Base-by-base conservation (phyloP, 1,139 yeast genomes). In the Nematodospora anomalae region DNA sequence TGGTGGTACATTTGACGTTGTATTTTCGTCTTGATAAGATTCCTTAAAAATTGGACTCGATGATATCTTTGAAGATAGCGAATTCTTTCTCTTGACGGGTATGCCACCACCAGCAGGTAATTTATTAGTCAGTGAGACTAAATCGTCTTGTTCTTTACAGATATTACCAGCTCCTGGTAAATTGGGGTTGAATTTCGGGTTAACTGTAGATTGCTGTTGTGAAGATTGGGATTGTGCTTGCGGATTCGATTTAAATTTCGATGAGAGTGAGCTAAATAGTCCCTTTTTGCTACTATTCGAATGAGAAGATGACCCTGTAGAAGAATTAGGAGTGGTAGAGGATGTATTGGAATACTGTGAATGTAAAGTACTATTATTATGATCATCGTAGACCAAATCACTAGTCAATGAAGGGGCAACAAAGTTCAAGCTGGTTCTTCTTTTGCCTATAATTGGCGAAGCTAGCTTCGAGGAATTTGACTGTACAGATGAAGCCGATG, bases 211-310 rank as follows among this genome's bases (percentile, higher is more conserved):
- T 28, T 8, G 37, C 30, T 4, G 53, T 43, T 12, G 52, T 25
- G 36, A 32, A 23, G 38, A 22, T 33, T 20, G 22, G 14, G 29
- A 12, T 30, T 16, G 28, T 14, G 10, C 25, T 24, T 21, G 32
- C 13, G 31, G 43, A 24, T 24, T 31, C 1, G 64, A 55, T 42
- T 72, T 76, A 46, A 79, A 71, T 49, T 79, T 79, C 3, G 83
- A 74, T 2, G 83, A 78, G 10, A 79, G 50, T 4, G 76, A 68
- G 43, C 76, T 67, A 54, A 76, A 74, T 8, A 76, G 42, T 3
- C 77, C 71, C 44, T 70, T 69, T 32, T 56, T 62, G 30, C 53
- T 55, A 35, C 67, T 53, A 38, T 55, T 57, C 33, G 55, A 47
- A 21, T 63, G 45, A 6, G 60, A 44, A 3, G 55, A 45, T 4